These are phyloP conservation scores for Beverwykella pulmonaria DNA, from an alignment of 495 filamentous ascomycete species.

Conservation along the genomic window DNA sequence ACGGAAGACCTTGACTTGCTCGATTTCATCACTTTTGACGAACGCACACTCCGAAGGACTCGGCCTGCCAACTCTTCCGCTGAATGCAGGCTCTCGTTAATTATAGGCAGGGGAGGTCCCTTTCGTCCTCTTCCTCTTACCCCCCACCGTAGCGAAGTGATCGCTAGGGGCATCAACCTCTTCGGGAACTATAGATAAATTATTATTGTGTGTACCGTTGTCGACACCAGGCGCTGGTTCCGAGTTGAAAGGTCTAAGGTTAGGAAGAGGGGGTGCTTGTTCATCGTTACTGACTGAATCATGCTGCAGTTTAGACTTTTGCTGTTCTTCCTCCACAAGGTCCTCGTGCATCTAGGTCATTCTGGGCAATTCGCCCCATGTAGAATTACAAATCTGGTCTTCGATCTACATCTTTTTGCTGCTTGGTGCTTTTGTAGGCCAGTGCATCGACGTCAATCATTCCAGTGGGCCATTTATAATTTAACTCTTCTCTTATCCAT, in stretches of 20 bases:
- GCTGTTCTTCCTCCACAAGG: neutral
- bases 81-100: too few species aligned
- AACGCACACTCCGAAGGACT: too few species aligned
- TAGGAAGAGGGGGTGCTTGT: neutral
- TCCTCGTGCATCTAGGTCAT: slow-evolving; percentile 20
- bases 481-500: slow-evolving; percentile 27
- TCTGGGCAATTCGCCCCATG: slow-evolving; percentile 9
- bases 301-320: neutral
- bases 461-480: neutral
- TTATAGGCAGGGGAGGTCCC: too few species aligned
- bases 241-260: neutral
- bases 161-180: too few species aligned
- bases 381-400: slow-evolving; percentile 16
- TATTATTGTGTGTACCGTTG: too few species aligned
- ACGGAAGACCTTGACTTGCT: too few species aligned
- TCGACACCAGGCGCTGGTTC: too few species aligned
- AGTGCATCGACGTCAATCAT: neutral
- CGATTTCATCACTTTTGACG: too few species aligned
- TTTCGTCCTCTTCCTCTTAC: too few species aligned
- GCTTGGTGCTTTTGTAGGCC: slow-evolving; percentile 18
- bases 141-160: too few species aligned
- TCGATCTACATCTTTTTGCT: slow-evolving; percentile 16
- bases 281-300: neutral
- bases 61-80: too few species aligned
- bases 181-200: too few species aligned